Conservation (phyloP, 805 yeast species). For the Suhomyces vadensis region DNA sequence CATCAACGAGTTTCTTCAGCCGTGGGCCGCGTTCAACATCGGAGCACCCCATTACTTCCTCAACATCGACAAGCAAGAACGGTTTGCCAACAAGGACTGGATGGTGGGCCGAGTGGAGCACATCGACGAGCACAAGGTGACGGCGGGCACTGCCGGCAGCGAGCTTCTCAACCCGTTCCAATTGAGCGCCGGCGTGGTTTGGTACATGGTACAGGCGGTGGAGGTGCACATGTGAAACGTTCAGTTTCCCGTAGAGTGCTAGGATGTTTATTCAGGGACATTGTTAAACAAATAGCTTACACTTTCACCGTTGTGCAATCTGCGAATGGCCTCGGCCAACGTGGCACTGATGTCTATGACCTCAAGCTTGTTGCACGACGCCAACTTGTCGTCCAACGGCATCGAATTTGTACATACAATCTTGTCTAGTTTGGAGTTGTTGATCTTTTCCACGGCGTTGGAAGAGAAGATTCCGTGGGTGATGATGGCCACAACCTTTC, state of each 20-base stretch:
- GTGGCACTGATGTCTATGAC: constrained; percentile 83
- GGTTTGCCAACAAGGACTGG: constrained; percentile 65
- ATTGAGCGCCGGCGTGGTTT: constrained; percentile 58
- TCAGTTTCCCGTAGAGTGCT: too few relatives aligned
- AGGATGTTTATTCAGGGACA: constrained; percentile 32
- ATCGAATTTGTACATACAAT: constrained; percentile 93
- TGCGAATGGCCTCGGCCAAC: constrained; percentile 89
- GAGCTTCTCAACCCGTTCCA: constrained; percentile 60
- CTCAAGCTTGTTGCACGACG: constrained; percentile 66
- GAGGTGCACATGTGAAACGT: constrained; percentile 25
- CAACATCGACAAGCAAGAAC: constrained; percentile 38
- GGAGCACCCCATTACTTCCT: constrained; percentile 85
- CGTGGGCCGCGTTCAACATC: constrained; percentile 95
- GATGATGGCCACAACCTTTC: constrained; percentile 85
- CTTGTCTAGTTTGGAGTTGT: constrained; percentile 61
- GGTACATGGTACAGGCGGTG: constrained; percentile 64
- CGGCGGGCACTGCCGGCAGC: constrained; percentile 39
- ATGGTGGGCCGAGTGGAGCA: constrained; percentile 66
- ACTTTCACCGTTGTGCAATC: constrained; percentile 95
- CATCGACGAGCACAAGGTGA: constrained; percentile 57
- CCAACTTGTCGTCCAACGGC: constrained; percentile 69
- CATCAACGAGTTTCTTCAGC: constrained; percentile 35
- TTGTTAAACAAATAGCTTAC: constrained; percentile 83
- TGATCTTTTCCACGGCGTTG: constrained; percentile 72
- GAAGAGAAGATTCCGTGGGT: constrained; percentile 95